These are phyloP conservation scores for Wickerhamiella allomyrinae DNA, from an alignment of 805 yeast genomes.

Conservation along the genomic window DNA sequence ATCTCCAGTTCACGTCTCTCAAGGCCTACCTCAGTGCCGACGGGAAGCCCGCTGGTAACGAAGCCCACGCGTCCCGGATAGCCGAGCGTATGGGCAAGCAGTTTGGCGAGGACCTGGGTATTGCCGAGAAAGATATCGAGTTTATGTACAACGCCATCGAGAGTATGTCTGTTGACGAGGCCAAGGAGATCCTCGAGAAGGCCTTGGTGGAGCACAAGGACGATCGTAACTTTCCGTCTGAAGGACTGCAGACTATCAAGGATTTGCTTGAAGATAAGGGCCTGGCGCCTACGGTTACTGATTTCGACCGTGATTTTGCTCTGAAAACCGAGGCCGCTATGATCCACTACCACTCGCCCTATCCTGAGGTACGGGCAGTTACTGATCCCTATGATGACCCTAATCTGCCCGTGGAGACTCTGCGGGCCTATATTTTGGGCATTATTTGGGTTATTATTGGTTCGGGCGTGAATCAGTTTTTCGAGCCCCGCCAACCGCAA, in stretches of 20 bases:
- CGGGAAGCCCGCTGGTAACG: not conserved
- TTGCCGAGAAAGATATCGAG: not conserved
- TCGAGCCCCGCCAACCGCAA: conserved; percentile 41
- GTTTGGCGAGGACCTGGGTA: not conserved
- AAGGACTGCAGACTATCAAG: conserved; percentile 24
- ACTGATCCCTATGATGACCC: conserved; percentile 41
- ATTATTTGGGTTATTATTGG: conserved; percentile 41
- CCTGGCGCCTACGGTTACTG: conserved; percentile 10
- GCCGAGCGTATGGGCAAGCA: not conserved
- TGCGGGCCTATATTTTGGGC: conserved; percentile 39
- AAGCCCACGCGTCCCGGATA: not conserved
- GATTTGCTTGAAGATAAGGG: conserved; percentile 4
- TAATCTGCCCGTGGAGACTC: conserved; percentile 32
- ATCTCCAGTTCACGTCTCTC: not conserved
- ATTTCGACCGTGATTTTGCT: conserved; percentile 9
- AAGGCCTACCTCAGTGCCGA: not conserved
- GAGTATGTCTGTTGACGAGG: conserved; percentile 22
- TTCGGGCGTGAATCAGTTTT: conserved; percentile 42
- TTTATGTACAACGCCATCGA: conserved; percentile 1
- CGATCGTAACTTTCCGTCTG: conserved; percentile 35
- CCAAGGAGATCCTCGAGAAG: conserved; percentile 28
- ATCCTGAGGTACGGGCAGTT: conserved; percentile 47
- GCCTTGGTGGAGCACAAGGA: conserved; percentile 31
- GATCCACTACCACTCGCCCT: conserved; percentile 35
- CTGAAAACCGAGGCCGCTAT: conserved; percentile 31